Base-by-base conservation (phyloP, 2,329 filamentous ascomycete species). In the Rhinocladiella similis region DNA sequence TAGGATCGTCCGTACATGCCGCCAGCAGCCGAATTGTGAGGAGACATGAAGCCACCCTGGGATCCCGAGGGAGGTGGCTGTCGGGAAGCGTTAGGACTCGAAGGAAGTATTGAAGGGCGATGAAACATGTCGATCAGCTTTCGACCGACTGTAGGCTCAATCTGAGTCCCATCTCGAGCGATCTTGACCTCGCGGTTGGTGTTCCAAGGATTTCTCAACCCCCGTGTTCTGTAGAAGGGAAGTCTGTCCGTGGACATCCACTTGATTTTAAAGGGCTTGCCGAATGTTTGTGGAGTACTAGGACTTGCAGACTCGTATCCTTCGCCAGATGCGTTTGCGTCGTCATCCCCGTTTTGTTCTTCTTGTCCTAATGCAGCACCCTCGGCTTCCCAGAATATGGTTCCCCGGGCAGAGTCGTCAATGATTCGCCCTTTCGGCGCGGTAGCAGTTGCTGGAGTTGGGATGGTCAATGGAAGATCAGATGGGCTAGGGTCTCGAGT, bases 131-230 rank as follows among this genome's bases (percentile, higher is more conserved):
- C 85, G 60, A 95, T 79, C 52, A 97, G 76, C 65, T 84, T 84
- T 65, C 85, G 84, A 4, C 92, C 93, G 42, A 96, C 83, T 27
- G 80, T 83, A 25, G 92, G 89, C 72, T 97, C 93, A 51, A 97
- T 77, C 71, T 97, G 93, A 0, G 93, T 97, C 1, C 93, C 93
- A 67, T 97, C 93, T 66, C 93, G 83, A 20, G 93, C 93, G 68
- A 97, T 96, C 73, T 97, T 97, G 60, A 97, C 90, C 69, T 97
- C 93, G 50, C 93, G 80, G 68, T 97, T 96, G 3, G 90, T 89
- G 71, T 97, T 97, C 90, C 91, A 96, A 0, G 91, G 89, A 69
- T 97, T 97, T 33, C 92, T 83, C 53, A 97, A 74, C 0, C 93
- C 92, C 61, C 91, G 80, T 0, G 92, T 96, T 42, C 89, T 84